These are phyloP conservation scores for Mycena chlorophos DNA, from an alignment of 768 basidiomycete genomes.

Conservation along the genomic window DNA sequence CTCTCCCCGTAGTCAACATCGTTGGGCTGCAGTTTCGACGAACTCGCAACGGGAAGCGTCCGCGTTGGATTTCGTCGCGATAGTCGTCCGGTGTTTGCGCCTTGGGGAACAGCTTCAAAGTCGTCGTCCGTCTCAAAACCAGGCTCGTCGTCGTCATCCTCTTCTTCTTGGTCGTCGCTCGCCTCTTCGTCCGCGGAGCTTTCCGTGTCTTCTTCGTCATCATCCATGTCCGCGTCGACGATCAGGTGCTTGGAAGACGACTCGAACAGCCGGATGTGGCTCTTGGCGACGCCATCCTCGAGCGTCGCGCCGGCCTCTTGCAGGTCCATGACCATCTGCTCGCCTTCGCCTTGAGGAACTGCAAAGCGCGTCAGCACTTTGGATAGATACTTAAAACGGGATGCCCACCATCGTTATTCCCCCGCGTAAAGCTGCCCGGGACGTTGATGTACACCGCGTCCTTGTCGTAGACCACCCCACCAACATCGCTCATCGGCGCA, in stretches of 20 bases:
- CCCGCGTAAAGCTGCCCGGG: constrained; percentile 87
- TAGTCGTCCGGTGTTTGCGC: constrained; percentile 52
- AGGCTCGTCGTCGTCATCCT: constrained; percentile 33
- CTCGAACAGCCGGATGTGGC: constrained; percentile 81
- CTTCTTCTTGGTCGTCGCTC: constrained; percentile 35
- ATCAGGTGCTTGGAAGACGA: constrained; percentile 74
- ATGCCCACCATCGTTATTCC: constrained; percentile 64
- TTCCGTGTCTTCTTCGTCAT: constrained; percentile 35
- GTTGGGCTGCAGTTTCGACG: constrained; percentile 34
- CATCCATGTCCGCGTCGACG: constrained; percentile 37
- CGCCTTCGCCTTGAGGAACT: constrained; percentile 90
- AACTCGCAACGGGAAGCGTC: constrained; percentile 35
- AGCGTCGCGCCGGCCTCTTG: constrained; percentile 85
- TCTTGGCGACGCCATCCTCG: constrained; percentile 77
- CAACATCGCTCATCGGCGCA: constrained; percentile 98
- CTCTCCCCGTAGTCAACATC: constrained; percentile 73
- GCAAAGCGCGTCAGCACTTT: constrained; percentile 4
- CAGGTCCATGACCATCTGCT: constrained; percentile 95
- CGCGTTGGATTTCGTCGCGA: constrained; percentile 47
- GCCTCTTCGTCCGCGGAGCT: too few species aligned
- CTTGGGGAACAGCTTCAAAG: constrained; percentile 29
- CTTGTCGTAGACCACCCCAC: constrained; percentile 96
- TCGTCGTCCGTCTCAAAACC: constrained; percentile 31
- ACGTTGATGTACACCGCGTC: constrained; percentile 99
- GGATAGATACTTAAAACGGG: neutral